These are phyloP conservation scores for Oryza officinalis DNA, from an alignment of 176 grass and related monocot species.

Conservation along the genomic window DNA sequence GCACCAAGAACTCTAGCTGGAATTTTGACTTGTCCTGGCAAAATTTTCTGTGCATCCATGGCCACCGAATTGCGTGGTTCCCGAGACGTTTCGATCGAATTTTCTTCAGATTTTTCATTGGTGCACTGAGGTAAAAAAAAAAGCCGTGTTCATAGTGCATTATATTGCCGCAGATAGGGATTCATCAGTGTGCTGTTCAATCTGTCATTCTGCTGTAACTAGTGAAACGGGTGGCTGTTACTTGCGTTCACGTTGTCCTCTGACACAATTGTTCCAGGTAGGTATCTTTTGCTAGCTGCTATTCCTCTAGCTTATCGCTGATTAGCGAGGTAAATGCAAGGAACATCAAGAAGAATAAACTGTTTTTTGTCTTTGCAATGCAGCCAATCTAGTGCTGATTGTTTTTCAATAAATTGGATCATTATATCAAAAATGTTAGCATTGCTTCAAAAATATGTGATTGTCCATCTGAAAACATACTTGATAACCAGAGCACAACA, in stretches of 20 bases:
- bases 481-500: neutral
- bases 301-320: neutral
- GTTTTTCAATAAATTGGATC: neutral
- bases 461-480: neutral
- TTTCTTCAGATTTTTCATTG: neutral
- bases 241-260: neutral
- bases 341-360: neutral
- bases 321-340: constrained; percentile 21
- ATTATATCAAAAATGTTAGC: neutral
- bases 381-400: neutral
- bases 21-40: constrained; percentile 18
- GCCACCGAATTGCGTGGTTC: constrained; percentile 38
- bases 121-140: constrained; percentile 5
- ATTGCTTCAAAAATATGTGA: neutral
- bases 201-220: constrained; percentile 31
- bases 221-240: neutral
- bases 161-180: neutral
- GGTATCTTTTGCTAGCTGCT: neutral
- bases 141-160: constrained; percentile 1
- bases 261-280: neutral
- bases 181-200: constrained; percentile 25
- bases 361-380: neutral
- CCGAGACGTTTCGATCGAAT: neutral
- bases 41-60: constrained; percentile 21
- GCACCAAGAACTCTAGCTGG: constrained; percentile 38